phyloP scores from a whole-genome alignment of 2,329 filamentous ascomycete species.

The Lecanicillium sp. region DNA sequence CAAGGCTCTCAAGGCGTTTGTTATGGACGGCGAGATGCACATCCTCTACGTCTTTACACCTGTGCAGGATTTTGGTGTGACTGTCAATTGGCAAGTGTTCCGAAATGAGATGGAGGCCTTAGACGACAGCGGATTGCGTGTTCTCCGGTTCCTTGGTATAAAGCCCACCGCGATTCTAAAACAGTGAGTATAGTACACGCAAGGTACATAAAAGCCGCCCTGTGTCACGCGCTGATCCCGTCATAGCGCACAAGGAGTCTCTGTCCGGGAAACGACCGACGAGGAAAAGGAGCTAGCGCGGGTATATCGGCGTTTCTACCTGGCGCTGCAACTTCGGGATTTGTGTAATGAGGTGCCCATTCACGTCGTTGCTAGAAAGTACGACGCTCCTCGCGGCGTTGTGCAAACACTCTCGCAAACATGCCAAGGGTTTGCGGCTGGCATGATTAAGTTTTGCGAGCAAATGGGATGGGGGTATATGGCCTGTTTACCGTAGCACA shows the following conservation, averaged over 20 bases:
- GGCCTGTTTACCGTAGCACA: slow-evolving; percentile 12
- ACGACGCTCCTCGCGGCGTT: slow-evolving; percentile 59
- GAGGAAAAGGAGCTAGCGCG: slow-evolving; percentile 53
- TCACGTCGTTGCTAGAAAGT: slow-evolving; percentile 61
- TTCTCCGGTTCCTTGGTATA: slow-evolving; percentile 60
- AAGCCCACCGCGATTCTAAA: slow-evolving; percentile 59
- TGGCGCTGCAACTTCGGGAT: slow-evolving; percentile 70
- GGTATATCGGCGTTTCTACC: slow-evolving; percentile 65
- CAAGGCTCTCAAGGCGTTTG: slow-evolving; percentile 62
- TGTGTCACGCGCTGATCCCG: slow-evolving; percentile 12
- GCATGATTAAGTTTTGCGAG: slow-evolving; percentile 73
- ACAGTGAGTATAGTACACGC: slow-evolving; percentile 39
- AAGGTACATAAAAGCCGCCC: not conserved
- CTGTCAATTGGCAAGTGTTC: slow-evolving; percentile 66
- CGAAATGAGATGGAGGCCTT: slow-evolving; percentile 62
- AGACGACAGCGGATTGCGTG: slow-evolving; percentile 64
- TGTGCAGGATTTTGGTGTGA: slow-evolving; percentile 47
- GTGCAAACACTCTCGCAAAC: slow-evolving; percentile 68
- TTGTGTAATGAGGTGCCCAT: slow-evolving; percentile 70
- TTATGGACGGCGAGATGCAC: slow-evolving; percentile 77
- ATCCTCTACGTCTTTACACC: slow-evolving; percentile 72
- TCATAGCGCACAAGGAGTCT: slow-evolving; percentile 57
- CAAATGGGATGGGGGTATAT: slow-evolving; percentile 66
- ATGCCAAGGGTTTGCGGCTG: slow-evolving; percentile 70
- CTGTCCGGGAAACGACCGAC: slow-evolving; percentile 53